Base-by-base conservation (phyloP, 352 stramenopile genomes). In the Blastocystis sp. region DNA sequence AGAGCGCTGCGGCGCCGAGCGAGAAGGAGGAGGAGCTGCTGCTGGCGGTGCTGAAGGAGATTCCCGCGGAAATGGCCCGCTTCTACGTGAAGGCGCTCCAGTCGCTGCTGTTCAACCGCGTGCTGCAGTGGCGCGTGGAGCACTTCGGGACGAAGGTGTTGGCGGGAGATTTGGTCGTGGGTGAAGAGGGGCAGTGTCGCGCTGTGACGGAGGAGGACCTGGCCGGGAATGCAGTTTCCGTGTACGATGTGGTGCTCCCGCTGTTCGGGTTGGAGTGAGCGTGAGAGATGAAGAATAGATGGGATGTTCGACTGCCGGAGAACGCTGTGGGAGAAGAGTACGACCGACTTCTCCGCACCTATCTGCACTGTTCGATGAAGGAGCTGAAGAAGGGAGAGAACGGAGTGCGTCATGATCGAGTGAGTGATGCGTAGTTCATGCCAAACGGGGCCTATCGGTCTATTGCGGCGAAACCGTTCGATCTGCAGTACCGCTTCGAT, bases 61-160 rank as follows among this genome's bases (percentile, higher is more conserved):
- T 77, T 28, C 66, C 66, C 21, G 42, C 66, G 17, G 66, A 77
- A 77, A n/a, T 61, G 28, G 38, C 17, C n/a, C 19, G 14, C 45
- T 77, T 77, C 45, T 77, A 54, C 52, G 66, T 77, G 3, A 77
- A 77, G 43, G 43, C 66, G n/a, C 60, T 77, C 45, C 66, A 77
- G 34, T 77, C 66, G 66, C 45, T 54, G 38, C 7, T 77, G 3
- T 77, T 48, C 21, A 77, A 77, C 52, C 17, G 10, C 10, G 19
- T 77, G 38, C 4, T 77, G 40, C n/a, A 48, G 45, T 77, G 66
- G 66, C 66, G 66, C 6, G 19, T 77, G 19, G 14, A 54, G 66
- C 43, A 54, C 9, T 77, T 61, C 52, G n/a, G 34, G 4, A 34
- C 19, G n/a, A 2, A 9, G 14, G 34, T 77, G 19, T 40, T 77